Evolutionary conservation across 2,329 filamentous ascomycete genomes (phyloP).

Genomic region (Stachybotrys echinatus): DNA sequence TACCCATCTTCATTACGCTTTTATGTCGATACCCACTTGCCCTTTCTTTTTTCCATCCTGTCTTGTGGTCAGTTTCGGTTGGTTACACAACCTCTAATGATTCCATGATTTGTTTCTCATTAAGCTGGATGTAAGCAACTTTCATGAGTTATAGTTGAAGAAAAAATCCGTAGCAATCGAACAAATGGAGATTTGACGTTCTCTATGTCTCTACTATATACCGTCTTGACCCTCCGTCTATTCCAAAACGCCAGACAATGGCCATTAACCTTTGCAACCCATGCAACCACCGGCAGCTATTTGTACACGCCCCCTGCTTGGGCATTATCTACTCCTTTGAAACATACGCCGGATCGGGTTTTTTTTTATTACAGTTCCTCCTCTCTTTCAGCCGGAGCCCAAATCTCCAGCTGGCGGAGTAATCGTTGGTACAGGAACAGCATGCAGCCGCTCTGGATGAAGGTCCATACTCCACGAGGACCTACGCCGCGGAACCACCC

Average conservation of each 20-base stretch:
- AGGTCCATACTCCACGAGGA: constrained; percentile 91
- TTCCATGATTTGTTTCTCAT: no score
- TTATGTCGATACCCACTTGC: background rate
- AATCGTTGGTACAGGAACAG: constrained; percentile 90
- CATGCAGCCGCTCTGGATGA: constrained; percentile 95
- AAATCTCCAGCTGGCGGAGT: constrained; percentile 66
- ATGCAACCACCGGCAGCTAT: constrained; percentile 12
- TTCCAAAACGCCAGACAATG: constrained; percentile 24
- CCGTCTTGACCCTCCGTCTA: constrained; percentile 16
- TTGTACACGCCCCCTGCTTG: constrained; percentile 13
- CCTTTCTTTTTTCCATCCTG: background rate
- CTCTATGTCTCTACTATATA: constrained; percentile 9
- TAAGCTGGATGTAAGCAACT: no score
- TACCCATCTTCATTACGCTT: background rate
- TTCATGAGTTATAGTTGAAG: no score
- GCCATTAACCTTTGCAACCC: constrained; percentile 11
- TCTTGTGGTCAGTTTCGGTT: no score
- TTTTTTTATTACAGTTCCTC: constrained; percentile 16
- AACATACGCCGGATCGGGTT: background rate
- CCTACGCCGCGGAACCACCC: constrained; percentile 96
- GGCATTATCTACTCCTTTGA: background rate
- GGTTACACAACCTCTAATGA: no score
- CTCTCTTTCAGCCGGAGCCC: constrained; percentile 26
- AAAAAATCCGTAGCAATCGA: no score
- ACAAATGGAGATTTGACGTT: background rate